Percentiles rank a stretch among this genome's conserved stretches.
phyloP scores from a whole-genome alignment of 179 eudicot genomes.

The Corrigiola litoralis region DNA sequence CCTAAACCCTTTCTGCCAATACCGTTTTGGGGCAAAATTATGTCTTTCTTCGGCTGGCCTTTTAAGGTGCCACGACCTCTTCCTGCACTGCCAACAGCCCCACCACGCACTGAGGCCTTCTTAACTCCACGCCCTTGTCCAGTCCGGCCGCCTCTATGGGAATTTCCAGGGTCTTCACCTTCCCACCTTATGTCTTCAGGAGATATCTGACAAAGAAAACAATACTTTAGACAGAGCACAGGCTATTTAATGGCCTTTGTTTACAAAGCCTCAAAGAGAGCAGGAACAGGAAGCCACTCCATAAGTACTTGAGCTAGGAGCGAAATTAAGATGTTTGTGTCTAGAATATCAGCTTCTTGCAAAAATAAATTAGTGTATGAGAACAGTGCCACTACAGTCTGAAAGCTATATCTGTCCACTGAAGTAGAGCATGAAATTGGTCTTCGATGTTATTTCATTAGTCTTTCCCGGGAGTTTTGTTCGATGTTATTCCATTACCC shows the following conservation, averaged over 20 bases:
- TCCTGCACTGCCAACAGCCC: slow-evolving; percentile 42
- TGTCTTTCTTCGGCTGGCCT: slow-evolving; percentile 39
- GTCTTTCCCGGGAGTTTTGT: not conserved
- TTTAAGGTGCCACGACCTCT: slow-evolving; percentile 54
- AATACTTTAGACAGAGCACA: too few species aligned
- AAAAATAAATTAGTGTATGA: not conserved
- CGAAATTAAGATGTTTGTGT: not conserved
- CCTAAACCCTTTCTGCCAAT: slow-evolving; percentile 37
- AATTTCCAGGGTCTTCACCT: slow-evolving; percentile 50
- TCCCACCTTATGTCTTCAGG: slow-evolving; percentile 59
- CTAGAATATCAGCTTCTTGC: not conserved
- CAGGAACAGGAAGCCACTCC: not conserved
- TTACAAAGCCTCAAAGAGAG: not conserved
- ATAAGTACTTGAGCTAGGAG: not conserved
- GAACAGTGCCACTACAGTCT: not conserved
- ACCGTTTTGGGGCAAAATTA: slow-evolving; percentile 44
- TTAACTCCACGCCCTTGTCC: slow-evolving; percentile 51
- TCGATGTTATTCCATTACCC: too few species aligned
- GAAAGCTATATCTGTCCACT: not conserved
- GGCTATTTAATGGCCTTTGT: too few species aligned
- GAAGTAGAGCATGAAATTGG: not conserved
- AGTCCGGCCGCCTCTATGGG: slow-evolving; percentile 38
- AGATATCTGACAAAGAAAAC: slow-evolving; percentile 37
- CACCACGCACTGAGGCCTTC: slow-evolving; percentile 44
- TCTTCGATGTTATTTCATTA: not conserved